Conservation (phyloP, 345 rosid species). For the Xanthoceras sorbifolium region DNA sequence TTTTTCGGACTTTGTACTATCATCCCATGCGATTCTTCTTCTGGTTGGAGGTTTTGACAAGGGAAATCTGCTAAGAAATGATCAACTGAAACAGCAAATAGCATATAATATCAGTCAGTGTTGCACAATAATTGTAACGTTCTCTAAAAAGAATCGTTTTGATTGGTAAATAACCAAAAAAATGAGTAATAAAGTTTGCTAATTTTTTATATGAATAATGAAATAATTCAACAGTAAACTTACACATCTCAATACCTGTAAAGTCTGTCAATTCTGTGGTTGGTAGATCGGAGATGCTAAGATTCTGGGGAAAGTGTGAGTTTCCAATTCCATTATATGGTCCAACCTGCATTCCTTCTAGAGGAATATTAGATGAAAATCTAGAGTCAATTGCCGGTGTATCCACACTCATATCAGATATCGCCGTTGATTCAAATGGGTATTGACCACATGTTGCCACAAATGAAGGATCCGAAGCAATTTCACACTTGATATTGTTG, state of each 20-base stretch:
- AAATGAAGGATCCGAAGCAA: neutral
- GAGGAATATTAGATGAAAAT: neutral
- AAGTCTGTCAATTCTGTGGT: neutral
- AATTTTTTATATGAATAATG: too few relatives aligned
- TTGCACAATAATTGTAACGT: neutral
- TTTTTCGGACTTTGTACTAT: neutral
- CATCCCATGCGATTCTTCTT: neutral
- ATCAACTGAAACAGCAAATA: neutral
- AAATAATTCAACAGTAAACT: neutral
- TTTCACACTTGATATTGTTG: neutral
- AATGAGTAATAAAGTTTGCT: too few relatives aligned
- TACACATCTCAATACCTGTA: slow-evolving; percentile 18
- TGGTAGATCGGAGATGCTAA: slow-evolving; percentile 13
- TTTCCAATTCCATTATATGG: slow-evolving; percentile 2
- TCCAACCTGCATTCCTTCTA: neutral
- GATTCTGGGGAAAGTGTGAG: slow-evolving; percentile 10
- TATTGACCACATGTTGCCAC: slow-evolving; percentile 1
- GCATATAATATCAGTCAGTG: neutral
- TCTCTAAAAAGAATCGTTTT: neutral
- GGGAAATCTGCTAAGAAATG: neutral
- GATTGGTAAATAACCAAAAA: neutral
- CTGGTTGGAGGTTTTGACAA: neutral
- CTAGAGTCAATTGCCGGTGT: neutral
- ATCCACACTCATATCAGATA: neutral
- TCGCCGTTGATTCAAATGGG: neutral